A percentile compares a stretch with the other conserved stretches of the same genome.
These are phyloP conservation scores for Nothopassalora personata DNA, from an alignment of 2,329 filamentous ascomycete species.

Conservation along the genomic window DNA sequence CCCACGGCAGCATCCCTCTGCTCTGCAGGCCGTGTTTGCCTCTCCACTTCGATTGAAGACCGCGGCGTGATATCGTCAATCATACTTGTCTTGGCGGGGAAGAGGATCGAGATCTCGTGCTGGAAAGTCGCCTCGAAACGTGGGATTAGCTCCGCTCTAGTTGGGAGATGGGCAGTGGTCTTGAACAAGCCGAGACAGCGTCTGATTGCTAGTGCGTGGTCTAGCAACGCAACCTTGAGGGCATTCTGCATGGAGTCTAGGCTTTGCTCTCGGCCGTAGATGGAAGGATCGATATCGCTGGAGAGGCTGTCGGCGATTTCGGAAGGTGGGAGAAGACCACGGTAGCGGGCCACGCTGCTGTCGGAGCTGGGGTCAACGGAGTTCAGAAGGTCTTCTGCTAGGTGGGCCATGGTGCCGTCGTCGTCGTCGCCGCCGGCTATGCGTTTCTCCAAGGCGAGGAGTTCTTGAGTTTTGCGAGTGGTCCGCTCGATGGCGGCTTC, in stretches of 20 bases:
- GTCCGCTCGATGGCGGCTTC: conserved; percentile 90
- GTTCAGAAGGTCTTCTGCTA: conserved; percentile 71
- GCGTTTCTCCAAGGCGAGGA: conserved; percentile 69
- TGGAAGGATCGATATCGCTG: conserved; percentile 30
- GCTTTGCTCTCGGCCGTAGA: conserved; percentile 30
- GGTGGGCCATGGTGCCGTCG: conserved; percentile 54
- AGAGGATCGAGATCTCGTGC: conserved; percentile 39
- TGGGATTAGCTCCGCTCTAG: conserved; percentile 30
- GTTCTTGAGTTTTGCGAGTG: conserved; percentile 82
- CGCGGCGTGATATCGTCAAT: conserved; percentile 17
- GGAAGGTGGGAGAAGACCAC: conserved; percentile 59
- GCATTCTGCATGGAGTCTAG: conserved; percentile 63
- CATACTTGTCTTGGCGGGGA: conserved; percentile 30
- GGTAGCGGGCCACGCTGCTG: conserved; percentile 73
- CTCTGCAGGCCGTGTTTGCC: background rate
- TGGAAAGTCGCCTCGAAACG: conserved; percentile 44
- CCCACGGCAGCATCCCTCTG: conserved; percentile 4
- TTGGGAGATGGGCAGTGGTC: conserved; percentile 55
- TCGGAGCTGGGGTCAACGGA: conserved; percentile 70
- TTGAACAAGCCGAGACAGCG: conserved; percentile 64
- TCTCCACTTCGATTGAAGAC: conserved; percentile 10
- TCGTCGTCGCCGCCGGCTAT: conserved; percentile 58
- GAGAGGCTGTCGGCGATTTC: conserved; percentile 38
- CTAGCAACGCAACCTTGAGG: conserved; percentile 77
- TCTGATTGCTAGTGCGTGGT: conserved; percentile 84